Evolutionary conservation across 257 asterid genomes (phyloP), one percentile per base, ranked within the genome.

Genomic region (Cordia subcordata): DNA sequence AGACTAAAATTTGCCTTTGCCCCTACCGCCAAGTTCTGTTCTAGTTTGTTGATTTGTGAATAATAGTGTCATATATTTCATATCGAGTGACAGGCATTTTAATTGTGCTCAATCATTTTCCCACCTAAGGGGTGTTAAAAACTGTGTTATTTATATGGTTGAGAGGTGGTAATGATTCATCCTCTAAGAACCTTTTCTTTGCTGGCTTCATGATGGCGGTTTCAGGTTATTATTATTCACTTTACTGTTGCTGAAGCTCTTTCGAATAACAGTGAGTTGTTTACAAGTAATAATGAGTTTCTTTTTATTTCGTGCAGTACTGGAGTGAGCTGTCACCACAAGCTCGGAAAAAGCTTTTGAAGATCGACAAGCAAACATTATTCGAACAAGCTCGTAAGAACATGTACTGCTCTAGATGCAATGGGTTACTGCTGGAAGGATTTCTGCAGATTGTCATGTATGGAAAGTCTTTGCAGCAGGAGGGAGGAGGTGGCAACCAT

Each of bases 321-420:
- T 93, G 99, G 99, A 80, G 70, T 72, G 96, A 82, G 72, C 82
- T 89, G 76, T 74, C 86, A 13, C 90, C 76, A 8, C 85, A 76
- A 80, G 94, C 95, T 59, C 92, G 99, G 37, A 81, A 71, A 81
- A 68, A 80, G 61, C 86, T 93, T 68, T 70, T 89, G 73, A 85
- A 85, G 84, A 78, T 85, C 58, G 94, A 93, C 77, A 93, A 89
- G 82, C 97, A 85, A 74, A 85, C 77, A 38, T 81, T 93, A 58
- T 89, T 93, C 47, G 96, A 93, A 77, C 96, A 89, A 66, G 96
- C 99, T 61, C 95, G 97, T 60, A 93, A 93, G 79, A 89, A 87
- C 77, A 86, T 80, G 96, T 93, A 93, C 72, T 93, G 99, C 68
- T 89, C 99, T 49, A 81, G 99, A 74, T 93, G 99, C 93, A 86